Base-by-base conservation (phyloP, 1,284 basidiomycete species). In the Phellinidium pouzarii region DNA sequence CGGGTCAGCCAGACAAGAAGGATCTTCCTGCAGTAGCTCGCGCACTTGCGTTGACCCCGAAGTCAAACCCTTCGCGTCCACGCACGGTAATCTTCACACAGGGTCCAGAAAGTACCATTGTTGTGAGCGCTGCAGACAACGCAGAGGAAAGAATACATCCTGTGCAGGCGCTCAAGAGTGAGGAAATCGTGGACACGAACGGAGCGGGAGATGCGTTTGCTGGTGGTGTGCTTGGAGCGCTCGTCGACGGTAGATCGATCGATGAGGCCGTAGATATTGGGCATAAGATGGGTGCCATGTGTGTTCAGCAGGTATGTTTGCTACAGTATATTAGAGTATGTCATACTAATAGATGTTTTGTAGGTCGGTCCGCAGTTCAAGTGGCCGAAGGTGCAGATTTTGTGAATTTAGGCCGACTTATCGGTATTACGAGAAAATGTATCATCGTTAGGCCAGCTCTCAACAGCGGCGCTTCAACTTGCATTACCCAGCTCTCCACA, bases 151-250 rank as follows among this genome's bases (percentile, higher is more conserved):
- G 77, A 75, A 68, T 75, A 11, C 87, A 76, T 71, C 62, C 74
- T 29, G 91, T 95, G 45, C 67, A 74, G 53, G 74, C 79, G 47
- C 75, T 97, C 57, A 64, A 70, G 49, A 74, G 76, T 59, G 78
- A 78, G 53, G 67, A 87, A 67, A 95, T 99, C 62, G 85, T 97
- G 55, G 96, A 99, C 71, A 99, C 96, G 53, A 99, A 99, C 71
- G 96, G 92, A 50, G 96, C 96, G n/a, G 96, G 96, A 49, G 96
- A 99, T 68, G 94, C 93, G 48, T 99, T 99, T 62, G 93, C 94
- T n/a, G 96, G 96, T 58, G 96, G 92, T 45, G 94, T 98, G 76
- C 68, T 98, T 47, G 96, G 91, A 48, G 94, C 88, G 1, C 77
- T 84, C 49, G 84, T 93, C 48, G 69, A 80, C 40, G 94, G 92